phyloP scores from a whole-genome alignment of 106 monocot species.

The Ottelia alismoides region DNA sequence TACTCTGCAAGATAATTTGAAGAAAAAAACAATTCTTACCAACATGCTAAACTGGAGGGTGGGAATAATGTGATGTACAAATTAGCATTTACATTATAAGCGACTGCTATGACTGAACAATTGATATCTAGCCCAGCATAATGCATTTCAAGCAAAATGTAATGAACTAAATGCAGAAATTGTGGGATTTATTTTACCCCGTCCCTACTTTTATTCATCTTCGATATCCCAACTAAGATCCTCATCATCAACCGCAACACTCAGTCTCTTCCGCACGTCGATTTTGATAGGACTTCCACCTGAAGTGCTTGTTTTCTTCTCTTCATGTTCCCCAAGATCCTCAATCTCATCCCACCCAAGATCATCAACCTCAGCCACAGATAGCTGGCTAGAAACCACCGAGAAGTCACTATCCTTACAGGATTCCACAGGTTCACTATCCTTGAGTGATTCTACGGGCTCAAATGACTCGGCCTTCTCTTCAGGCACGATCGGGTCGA shows the following conservation, averaged over 20 bases:
- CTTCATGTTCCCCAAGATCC: conserved; percentile 73
- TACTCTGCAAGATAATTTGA: no score
- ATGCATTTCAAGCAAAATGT: no score
- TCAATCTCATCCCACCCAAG: conserved; percentile 96
- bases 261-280: conserved; percentile 65
- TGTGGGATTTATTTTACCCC: no score
- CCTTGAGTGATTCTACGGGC: conserved; percentile 11
- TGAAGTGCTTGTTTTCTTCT: conserved; percentile 31
- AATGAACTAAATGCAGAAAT: no score
- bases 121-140: no score
- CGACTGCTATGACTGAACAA: no score
- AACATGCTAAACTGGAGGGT: no score
- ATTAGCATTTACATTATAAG: no score
- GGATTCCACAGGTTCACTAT: conserved; percentile 27
- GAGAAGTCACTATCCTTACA: conserved; percentile 58
- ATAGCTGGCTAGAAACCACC: conserved; percentile 50
- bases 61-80: no score
- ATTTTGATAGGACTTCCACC: conserved; percentile 18
- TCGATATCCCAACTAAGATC: conserved; percentile 97
- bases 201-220: conserved; percentile 42
- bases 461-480: conserved; percentile 21
- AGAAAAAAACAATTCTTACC: no score
- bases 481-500: conserved; percentile 1
- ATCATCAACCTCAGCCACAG: conserved; percentile 70
- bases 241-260: conserved; percentile 52